These are phyloP conservation scores for Wickerhamiella qilinensis DNA, from an alignment of 805 yeast genomes.

Conservation along the genomic window DNA sequence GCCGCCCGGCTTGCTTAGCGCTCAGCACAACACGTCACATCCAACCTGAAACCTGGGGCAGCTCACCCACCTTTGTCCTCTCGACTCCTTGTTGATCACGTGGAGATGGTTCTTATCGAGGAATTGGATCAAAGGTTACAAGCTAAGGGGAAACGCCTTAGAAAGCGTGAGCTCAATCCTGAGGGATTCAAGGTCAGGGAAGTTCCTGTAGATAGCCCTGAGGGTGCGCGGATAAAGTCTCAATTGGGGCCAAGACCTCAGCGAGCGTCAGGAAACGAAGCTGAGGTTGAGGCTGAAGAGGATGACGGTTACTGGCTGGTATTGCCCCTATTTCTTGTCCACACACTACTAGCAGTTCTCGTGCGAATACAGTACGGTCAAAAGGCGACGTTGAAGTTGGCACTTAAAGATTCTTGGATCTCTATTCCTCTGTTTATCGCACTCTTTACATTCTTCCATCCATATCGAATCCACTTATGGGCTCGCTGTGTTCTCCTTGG, in stretches of 20 bases:
- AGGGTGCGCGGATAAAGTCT: not conserved
- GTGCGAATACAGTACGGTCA: conserved; percentile 24
- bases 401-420: conserved; percentile 10
- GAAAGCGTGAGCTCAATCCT: too few relatives aligned
- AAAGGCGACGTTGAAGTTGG: conserved; percentile 8
- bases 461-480: conserved; percentile 7
- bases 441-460: conserved; percentile 18
- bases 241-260: not conserved
- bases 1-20: too few relatives aligned
- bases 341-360: conserved; percentile 20
- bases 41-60: too few relatives aligned
- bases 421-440: conserved; percentile 20
- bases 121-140: not conserved
- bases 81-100: too few relatives aligned
- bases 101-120: not conserved
- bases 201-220: not conserved
- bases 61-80: too few relatives aligned
- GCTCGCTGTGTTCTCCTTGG: not conserved
- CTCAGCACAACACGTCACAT: too few relatives aligned
- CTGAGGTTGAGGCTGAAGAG: not conserved
- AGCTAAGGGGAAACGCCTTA: too few relatives aligned
- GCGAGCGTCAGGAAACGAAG: not conserved
- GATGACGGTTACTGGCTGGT: conserved; percentile 2
- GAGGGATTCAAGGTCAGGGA: not conserved
- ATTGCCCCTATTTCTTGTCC: conserved; percentile 21